Base-by-base conservation (phyloP, 2,329 filamentous ascomycete genomes). In the Pyrenophora teres region DNA sequence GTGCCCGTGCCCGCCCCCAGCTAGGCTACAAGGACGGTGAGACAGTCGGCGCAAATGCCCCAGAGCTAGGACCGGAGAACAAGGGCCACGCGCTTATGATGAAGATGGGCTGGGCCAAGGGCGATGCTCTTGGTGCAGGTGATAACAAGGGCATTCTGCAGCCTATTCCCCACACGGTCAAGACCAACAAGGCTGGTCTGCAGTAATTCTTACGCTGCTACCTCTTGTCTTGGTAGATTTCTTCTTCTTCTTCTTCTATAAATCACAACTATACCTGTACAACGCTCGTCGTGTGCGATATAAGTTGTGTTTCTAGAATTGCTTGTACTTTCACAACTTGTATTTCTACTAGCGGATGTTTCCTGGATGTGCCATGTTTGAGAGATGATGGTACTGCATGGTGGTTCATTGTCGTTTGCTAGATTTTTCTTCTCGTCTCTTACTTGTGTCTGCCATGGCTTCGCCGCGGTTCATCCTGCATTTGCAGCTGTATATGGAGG, bases 101-200 rank as follows among this genome's bases (percentile, higher is more conserved):
- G 76, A 97, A 94, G 76, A 97, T 97, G 94, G 94, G 94, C 3
- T 99, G 94, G 92, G 89, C 84, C 55, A 87, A 82, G 45, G 94
- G 94, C 4, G 96, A 87, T 68, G 89, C 89, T 1, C 81, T 99
- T 1, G 94, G 94, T 45, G 85, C 89, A 9, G 70, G 79, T 1
- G 86, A 95, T 57, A 96, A 95, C 72, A 90, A 94, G 73, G 94
- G 94, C 27, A 94, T 96, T 45, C 75, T 96, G 58, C 85, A 90
- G 55, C 93, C 93, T 0, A 88, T 99, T 19, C 82, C 86, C 21
- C 92, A 96, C 59, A 84, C 94, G 21, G 88, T 99, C 62, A 96
- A 96, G 77, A 89, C 86, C 32, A 86, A 84, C 8, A 95, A 92
- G 70, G 88, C 90, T 18, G 94, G 94, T 2, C 76, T 99, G 40